Evolutionary conservation across 441 rosid genomes (phyloP).

Genomic region (Populus trichocarpa): DNA sequence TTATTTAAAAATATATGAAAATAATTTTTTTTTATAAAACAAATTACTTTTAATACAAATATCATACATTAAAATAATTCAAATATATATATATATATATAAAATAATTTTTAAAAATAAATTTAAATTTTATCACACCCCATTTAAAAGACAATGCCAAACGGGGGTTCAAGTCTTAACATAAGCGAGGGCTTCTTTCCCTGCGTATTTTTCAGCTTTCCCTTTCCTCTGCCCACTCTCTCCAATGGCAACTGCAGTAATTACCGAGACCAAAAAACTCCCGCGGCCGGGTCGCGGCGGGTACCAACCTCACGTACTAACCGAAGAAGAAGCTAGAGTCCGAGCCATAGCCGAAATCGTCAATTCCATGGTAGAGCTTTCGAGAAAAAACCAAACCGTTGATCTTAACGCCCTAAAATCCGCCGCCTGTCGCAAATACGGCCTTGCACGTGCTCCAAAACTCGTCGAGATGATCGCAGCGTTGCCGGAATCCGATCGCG

Average conservation of each 20-base stretch:
- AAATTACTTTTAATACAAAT: too few species aligned
- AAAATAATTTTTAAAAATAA: too few species aligned
- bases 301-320: conserved; percentile 69
- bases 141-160: too few species aligned
- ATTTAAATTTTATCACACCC: too few species aligned
- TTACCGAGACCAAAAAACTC: conserved; percentile 48
- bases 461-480: conserved; percentile 99
- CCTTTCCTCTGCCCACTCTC: not conserved
- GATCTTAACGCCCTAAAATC: conserved; percentile 93
- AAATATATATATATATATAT: too few species aligned
- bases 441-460: conserved; percentile 90
- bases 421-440: conserved; percentile 91
- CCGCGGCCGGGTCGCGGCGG: conserved; percentile 94
- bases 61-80: too few species aligned
- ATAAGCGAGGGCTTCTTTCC: not conserved
- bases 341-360: conserved; percentile 94
- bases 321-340: conserved; percentile 93
- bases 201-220: not conserved
- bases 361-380: conserved; percentile 83
- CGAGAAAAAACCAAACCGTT: conserved; percentile 83
- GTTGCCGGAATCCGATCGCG: conserved; percentile 89
- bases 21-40: too few species aligned
- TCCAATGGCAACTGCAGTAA: conserved; percentile 59
- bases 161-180: too few species aligned
- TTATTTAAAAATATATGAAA: too few species aligned